phyloP scores from a whole-genome alignment of 768 basidiomycete species.

The Russula vinacea region DNA sequence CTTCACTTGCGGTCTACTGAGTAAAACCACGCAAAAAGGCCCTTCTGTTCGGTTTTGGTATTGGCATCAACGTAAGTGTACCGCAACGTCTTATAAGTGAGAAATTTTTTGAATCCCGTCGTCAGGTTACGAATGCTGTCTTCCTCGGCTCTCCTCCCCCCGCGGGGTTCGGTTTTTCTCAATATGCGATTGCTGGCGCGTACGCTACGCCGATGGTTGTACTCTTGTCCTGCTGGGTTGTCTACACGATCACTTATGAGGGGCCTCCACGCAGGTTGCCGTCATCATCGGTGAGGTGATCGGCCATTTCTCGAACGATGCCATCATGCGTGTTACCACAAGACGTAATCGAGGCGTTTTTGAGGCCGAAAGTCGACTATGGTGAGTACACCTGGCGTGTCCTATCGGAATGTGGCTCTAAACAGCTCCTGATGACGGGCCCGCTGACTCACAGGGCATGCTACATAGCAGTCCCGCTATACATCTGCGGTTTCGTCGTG shows the following conservation, averaged over 20 bases:
- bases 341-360: conserved; percentile 51
- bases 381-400: conserved; percentile 38
- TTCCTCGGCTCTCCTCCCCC: conserved; percentile 58
- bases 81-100: background rate
- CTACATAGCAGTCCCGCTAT: conserved; percentile 58
- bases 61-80: conserved; percentile 54
- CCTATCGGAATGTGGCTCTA: background rate
- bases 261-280: conserved; percentile 39
- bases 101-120: background rate
- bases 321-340: conserved; percentile 45
- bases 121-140: conserved; percentile 60
- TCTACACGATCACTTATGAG: background rate
- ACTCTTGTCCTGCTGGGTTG: background rate
- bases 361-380: conserved; percentile 55
- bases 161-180: conserved; percentile 50
- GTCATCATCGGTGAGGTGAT: conserved; percentile 51
- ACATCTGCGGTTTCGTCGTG: conserved; percentile 57
- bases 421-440: background rate
- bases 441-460: conserved; percentile 45
- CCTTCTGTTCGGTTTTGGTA: conserved; percentile 59
- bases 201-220: conserved; percentile 57
- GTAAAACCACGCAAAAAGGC: conserved; percentile 40
- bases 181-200: conserved; percentile 49
- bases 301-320: conserved; percentile 52
- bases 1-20: background rate